These are phyloP conservation scores for Ceriops tagal DNA, from an alignment of 345 rosid species.

Conservation along the genomic window DNA sequence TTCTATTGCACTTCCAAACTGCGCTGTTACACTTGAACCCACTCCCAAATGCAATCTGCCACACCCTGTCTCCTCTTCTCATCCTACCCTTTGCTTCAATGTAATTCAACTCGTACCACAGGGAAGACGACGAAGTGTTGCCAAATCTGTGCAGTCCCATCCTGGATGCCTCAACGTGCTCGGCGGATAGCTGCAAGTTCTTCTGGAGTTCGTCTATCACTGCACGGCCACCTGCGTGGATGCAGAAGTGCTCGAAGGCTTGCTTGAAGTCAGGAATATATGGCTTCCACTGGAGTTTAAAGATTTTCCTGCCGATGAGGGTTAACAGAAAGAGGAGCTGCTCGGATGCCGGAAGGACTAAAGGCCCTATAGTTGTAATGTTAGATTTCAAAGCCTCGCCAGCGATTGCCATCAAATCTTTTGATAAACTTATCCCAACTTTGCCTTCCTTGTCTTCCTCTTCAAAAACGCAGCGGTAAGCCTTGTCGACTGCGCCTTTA, in stretches of 20 bases:
- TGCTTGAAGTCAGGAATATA: slow-evolving; percentile 55
- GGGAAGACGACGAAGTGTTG: slow-evolving; percentile 60
- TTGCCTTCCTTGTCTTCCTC: slow-evolving; percentile 49
- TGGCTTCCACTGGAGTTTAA: slow-evolving; percentile 20
- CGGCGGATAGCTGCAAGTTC: slow-evolving; percentile 40
- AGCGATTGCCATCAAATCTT: slow-evolving; percentile 45
- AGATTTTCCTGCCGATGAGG: slow-evolving; percentile 35
- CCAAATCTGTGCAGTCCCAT: slow-evolving; percentile 59
- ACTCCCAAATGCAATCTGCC: slow-evolving; percentile 70
- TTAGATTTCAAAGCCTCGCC: slow-evolving; percentile 47
- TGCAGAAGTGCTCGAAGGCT: slow-evolving; percentile 61
- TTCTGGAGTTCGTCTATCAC: slow-evolving; percentile 49
- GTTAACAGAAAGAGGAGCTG: slow-evolving; percentile 28
- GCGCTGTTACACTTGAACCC: slow-evolving; percentile 64
- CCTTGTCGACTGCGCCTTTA: slow-evolving; percentile 42
- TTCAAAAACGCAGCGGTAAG: slow-evolving; percentile 51
- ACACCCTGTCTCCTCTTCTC: slow-evolving; percentile 45
- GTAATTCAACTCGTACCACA: slow-evolving; percentile 54
- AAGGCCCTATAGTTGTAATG: slow-evolving; percentile 44
- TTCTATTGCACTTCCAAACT: slow-evolving; percentile 46
- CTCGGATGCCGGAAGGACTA: slow-evolving; percentile 48
- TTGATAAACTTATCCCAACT: slow-evolving; percentile 46
- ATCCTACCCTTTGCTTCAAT: slow-evolving; percentile 45
- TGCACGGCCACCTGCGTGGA: slow-evolving; percentile 62
- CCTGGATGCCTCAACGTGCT: slow-evolving; percentile 54